These are phyloP conservation scores for Phyllosticta capitalensis DNA, from an alignment of 2,329 filamentous ascomycete species.

Conservation along the genomic window DNA sequence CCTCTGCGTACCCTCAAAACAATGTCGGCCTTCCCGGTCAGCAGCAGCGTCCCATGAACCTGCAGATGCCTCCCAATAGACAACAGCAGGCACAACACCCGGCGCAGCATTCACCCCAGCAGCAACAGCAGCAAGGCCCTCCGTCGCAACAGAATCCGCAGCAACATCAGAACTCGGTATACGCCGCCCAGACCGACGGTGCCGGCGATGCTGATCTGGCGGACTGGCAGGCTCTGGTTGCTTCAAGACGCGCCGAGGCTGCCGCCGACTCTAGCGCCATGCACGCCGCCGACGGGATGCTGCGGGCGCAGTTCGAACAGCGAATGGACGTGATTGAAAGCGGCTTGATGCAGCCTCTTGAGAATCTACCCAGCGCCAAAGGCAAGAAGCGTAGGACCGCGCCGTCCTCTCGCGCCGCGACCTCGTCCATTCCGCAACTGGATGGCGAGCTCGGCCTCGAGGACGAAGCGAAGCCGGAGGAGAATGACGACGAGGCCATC, in stretches of 20 bases:
- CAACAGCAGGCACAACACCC: constrained; percentile 21
- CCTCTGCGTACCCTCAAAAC: constrained; percentile 42
- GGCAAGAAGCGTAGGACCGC: constrained; percentile 41
- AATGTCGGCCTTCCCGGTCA: constrained; percentile 19
- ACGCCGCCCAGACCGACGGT: constrained; percentile 65
- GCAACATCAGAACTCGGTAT: constrained; percentile 33
- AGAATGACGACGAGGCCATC: constrained; percentile 82
- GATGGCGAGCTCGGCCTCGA: constrained; percentile 45
- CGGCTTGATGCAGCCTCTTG: constrained; percentile 65
- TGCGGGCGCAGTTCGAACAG: constrained; percentile 58
- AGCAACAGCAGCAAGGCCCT: constrained; percentile 30
- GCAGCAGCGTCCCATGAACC: constrained; percentile 9
- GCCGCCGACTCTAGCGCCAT: constrained; percentile 34
- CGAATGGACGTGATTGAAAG: constrained; percentile 62
- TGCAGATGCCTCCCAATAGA: constrained; percentile 10
- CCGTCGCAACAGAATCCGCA: constrained; percentile 28
- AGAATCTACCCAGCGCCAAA: constrained; percentile 44
- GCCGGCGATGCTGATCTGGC: constrained; percentile 51
- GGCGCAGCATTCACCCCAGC: constrained; percentile 24
- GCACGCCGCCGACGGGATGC: constrained; percentile 55
- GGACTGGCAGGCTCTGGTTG: constrained; percentile 48
- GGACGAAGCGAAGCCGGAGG: constrained; percentile 48
- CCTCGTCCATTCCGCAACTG: constrained; percentile 32
- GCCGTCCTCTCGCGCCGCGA: constrained; percentile 14
- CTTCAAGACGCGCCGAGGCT: constrained; percentile 46